Evolutionary conservation across 495 filamentous ascomycete species (phyloP), one percentile per base, ranked within the genome.

Genomic region (Bacidia rubella): DNA sequence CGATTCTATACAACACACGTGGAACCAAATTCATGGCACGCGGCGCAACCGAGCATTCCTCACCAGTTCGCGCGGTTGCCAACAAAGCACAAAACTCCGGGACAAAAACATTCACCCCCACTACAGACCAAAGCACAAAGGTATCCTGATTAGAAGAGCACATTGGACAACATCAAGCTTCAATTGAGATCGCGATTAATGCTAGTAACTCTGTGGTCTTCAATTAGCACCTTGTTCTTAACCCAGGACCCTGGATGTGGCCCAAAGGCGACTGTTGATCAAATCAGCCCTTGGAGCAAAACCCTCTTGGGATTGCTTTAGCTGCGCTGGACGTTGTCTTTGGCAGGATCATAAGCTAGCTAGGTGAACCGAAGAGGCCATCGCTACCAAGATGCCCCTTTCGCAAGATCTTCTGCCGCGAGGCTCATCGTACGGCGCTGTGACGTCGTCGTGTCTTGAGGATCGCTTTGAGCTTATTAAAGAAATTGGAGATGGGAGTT

Each of bases 401-500:
- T 69, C 76, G 62, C 78, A 83, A 62, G 82, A 86, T 49, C 58
- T 75, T 45, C 71, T 78, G 62, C 71, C 78, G 56, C 73, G 80
- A 55, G 74, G 73, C 62, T 70, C 74, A 39, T 63, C 73, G 24
- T 66, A 70, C 15, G 65, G 66, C 47, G 72, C 76, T 53, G 68
- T 74, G 53, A 62, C 77, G 7, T 71, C 73, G 24, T 52, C 69
- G 49, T 74, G 75, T 27, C 73, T 89, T 11, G 81, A 86, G 66
- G 92, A 97, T 65, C 81, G 87, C 56, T 99, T 95, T 63, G 92
- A 99, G 67, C 81, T 99, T 38, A 69, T 97, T 58, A 99, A 97
- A 68, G 92, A 99, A 57, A 90, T 99, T 60, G 92, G 92, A 7
- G 92, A 99, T 83, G 92, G 92, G 51, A 96, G 90, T 65, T 99